Evolutionary conservation across 2,329 filamentous ascomycete species (phyloP).

Genomic region (Pyricularia sp.): DNA sequence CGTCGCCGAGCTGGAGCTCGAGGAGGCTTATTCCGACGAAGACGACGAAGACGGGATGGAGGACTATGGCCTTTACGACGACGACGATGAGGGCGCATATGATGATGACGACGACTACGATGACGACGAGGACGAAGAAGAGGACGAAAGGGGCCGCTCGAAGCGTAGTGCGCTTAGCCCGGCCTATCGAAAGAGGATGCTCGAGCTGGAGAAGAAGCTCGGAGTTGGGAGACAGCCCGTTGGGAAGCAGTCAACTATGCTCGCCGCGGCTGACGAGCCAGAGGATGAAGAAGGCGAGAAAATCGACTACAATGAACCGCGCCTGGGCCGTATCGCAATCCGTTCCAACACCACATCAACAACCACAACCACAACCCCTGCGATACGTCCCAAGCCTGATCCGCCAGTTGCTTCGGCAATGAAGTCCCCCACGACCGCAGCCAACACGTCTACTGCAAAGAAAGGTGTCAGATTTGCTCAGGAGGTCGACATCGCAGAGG

Average conservation of each 20-base stretch:
- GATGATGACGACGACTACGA: constrained; percentile 38
- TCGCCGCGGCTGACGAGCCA: constrained; percentile 7
- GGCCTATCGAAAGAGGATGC: constrained; percentile 74
- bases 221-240: constrained; percentile 46
- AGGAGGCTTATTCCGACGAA: constrained; percentile 52
- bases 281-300: neutral
- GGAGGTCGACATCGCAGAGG: constrained; percentile 58
- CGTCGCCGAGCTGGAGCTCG: constrained; percentile 82
- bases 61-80: constrained; percentile 53
- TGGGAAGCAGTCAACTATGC: constrained; percentile 27
- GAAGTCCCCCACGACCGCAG: constrained; percentile 8
- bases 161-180: constrained; percentile 59
- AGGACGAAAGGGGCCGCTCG: constrained; percentile 67
- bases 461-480: constrained; percentile 80
- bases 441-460: constrained; percentile 21
- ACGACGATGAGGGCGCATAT: constrained; percentile 37
- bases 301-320: neutral
- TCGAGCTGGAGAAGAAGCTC: constrained; percentile 70
- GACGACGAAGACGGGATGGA: constrained; percentile 35
- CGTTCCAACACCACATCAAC: neutral
- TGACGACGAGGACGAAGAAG: constrained; percentile 45
- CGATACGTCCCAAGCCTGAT: neutral
- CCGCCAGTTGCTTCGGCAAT: neutral
- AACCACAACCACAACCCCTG: neutral
- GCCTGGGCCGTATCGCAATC: constrained; percentile 47